phyloP scores from a whole-genome alignment of 225 moss, liverwort and hornwort species.

The Sphagnum tenellum region DNA sequence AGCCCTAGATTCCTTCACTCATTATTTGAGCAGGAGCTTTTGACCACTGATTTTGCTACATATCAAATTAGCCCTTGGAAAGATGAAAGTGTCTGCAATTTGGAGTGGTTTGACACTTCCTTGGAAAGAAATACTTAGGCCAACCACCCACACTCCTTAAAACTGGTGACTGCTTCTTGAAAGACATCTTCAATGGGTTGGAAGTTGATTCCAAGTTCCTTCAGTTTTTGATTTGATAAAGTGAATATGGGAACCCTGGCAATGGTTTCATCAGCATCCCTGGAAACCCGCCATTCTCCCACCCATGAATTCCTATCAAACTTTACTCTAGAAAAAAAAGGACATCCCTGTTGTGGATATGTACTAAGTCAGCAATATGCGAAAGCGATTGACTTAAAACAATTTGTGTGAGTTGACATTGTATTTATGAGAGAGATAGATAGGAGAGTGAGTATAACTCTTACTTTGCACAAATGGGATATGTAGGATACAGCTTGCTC shows the following conservation, averaged over 20 bases:
- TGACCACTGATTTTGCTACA: no score
- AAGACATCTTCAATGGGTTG: slow-evolving; percentile 26
- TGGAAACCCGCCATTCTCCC: slow-evolving; percentile 1
- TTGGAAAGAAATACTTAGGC: not conserved
- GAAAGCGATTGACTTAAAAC: no score
- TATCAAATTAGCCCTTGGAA: no score
- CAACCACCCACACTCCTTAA: slow-evolving; percentile 28
- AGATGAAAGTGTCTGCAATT: no score
- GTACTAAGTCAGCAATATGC: no score
- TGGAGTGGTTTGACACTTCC: no score
- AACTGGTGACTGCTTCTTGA: slow-evolving; percentile 20
- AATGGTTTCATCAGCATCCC: slow-evolving; percentile 18
- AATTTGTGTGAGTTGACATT: no score
- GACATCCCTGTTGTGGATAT: no score
- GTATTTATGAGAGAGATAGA: not conserved
- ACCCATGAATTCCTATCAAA: no score
- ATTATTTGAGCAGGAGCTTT: no score
- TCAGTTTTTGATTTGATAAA: slow-evolving; percentile 30
- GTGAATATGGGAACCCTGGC: slow-evolving; percentile 12
- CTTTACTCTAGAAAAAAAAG: no score
- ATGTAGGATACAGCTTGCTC: slow-evolving; percentile 49
- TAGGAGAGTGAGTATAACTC: slow-evolving; percentile 7
- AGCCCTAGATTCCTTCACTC: no score
- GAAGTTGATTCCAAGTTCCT: slow-evolving; percentile 29
- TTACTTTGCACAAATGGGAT: slow-evolving; percentile 56